Evolutionary conservation across 768 basidiomycete species (phyloP), one percentile per base, ranked within the genome.

Genomic region (Agaricus subrufescens): DNA sequence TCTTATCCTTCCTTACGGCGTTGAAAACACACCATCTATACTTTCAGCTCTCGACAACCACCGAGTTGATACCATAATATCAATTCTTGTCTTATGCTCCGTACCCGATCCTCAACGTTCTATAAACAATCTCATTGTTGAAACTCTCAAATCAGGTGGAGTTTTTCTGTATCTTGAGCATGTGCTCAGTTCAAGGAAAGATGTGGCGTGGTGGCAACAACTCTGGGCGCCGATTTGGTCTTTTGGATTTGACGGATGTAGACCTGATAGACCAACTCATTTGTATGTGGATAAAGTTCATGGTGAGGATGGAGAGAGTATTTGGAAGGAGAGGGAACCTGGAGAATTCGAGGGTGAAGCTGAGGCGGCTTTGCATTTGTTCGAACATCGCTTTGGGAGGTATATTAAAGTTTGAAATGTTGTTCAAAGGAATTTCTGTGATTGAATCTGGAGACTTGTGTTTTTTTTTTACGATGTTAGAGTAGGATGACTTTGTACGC

Each of bases 181-280:
- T 58, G 86, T 91, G 8, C 68, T 75, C 50, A 86, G 77, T 60
- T 77, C 73, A 1, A 66, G 69, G 0, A 52, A 62, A 6, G 81
- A 85, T 58, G 78, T 88, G 1, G 79, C 79, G 8, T 81, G 83
- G 81, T 90, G 87, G 87, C 89, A 91, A 66, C 59, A 72, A 0
- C 76, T 87, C 49, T 90, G 87, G 89, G 76, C 85, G 1, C 88
- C 88, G 0, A 4, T 89, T 4, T 91, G 89, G 89, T 63, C 65
- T 4, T 39, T 74, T 0, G 67, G 71, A 1, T 82, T 86, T 53
- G 86, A 83, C 61, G 87, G 88, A 14, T 90, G 89, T 62, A 71
- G 71, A 58, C 61, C 89, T 43, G 85, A 87, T 59, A 72, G 83
- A 8, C 81, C 82, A 10, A 78, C 80, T 2, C 75, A 81, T 64